Conservation (phyloP, 225 moss, liverwort and hornwort species). For the Physcomitrellopsis africana region DNA sequence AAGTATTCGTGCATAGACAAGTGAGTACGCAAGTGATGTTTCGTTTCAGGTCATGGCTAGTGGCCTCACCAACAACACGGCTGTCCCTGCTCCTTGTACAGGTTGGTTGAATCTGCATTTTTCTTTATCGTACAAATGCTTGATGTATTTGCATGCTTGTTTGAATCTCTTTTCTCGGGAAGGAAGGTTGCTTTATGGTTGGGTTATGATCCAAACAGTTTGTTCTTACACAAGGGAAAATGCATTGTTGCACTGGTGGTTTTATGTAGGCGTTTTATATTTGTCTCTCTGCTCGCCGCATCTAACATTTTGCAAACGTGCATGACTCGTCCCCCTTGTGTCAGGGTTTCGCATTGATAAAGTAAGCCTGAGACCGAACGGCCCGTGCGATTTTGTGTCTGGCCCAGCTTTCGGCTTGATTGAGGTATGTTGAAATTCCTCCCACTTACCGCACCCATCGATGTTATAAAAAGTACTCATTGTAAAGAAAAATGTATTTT, state of each 20-base stretch:
- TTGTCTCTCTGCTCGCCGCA: background rate
- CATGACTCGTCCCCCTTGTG: constrained; percentile 26
- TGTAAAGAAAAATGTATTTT: background rate
- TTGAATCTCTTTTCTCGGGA: background rate
- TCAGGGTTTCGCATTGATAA: constrained; percentile 80
- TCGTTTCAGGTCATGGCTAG: constrained; percentile 84
- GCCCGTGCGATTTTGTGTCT: constrained; percentile 82
- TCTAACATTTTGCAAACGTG: constrained; percentile 4
- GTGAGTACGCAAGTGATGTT: constrained; percentile 26
- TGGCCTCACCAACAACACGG: constrained; percentile 85
- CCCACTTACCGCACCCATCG: background rate
- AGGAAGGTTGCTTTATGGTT: background rate
- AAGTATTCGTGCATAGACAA: constrained; percentile 18
- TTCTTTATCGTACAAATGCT: constrained; percentile 14
- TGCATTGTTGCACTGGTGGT: constrained; percentile 6
- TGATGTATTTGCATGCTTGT: background rate
- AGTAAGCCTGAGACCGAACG: constrained; percentile 73
- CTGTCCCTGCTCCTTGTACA: constrained; percentile 68
- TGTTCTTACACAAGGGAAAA: constrained; percentile 4
- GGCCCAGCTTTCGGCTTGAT: constrained; percentile 89
- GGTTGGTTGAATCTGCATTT: constrained; percentile 36
- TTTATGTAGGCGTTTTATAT: background rate
- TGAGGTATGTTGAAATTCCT: constrained; percentile 56
- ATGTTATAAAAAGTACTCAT: constrained; percentile 4
- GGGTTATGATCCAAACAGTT: constrained; percentile 9